phyloP scores from a whole-genome alignment of 2,329 filamentous ascomycete species.

The Cladorrhinum sp. region DNA sequence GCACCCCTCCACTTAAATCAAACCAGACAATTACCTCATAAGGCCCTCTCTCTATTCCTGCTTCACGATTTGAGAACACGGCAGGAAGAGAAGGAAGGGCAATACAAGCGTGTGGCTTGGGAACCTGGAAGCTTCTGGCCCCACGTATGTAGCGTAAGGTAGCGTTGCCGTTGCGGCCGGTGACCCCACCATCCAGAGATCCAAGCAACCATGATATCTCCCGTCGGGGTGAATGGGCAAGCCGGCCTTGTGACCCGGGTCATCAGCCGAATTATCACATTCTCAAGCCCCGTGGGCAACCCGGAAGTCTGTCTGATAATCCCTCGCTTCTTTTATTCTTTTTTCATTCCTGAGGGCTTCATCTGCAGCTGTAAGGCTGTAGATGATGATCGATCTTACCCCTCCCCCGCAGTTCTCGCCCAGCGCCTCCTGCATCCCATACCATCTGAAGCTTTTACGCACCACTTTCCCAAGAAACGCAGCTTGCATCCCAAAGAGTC shows the following conservation, averaged over 20 bases:
- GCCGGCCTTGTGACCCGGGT: slow-evolving; percentile 1
- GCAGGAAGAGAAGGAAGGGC: neutral
- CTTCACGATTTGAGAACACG: neutral
- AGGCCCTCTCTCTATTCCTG: neutral
- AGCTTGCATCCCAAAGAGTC: neutral
- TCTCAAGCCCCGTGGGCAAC: neutral
- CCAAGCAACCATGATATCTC: neutral
- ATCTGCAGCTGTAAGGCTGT: neutral
- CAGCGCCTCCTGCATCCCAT: neutral
- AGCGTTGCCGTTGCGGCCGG: slow-evolving; percentile 8
- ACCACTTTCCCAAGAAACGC: neutral
- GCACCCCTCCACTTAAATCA: slow-evolving; percentile 2
- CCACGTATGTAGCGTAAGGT: slow-evolving; percentile 4
- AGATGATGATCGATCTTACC: slow-evolving; percentile 2
- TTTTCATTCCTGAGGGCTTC: neutral
- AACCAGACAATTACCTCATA: slow-evolving; percentile 14
- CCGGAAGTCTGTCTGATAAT: neutral
- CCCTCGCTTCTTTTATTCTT: neutral
- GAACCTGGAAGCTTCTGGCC: slow-evolving; percentile 6
- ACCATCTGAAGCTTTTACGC: neutral
- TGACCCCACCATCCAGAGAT: slow-evolving; percentile 8
- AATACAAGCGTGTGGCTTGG: neutral
- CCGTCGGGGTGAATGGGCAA: neutral
- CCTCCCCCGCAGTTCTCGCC: slow-evolving; percentile 7
- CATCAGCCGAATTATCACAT: neutral